phyloP scores from a whole-genome alignment of 352 stramenopile genomes.

The Globisporangium uncinulatum region DNA sequence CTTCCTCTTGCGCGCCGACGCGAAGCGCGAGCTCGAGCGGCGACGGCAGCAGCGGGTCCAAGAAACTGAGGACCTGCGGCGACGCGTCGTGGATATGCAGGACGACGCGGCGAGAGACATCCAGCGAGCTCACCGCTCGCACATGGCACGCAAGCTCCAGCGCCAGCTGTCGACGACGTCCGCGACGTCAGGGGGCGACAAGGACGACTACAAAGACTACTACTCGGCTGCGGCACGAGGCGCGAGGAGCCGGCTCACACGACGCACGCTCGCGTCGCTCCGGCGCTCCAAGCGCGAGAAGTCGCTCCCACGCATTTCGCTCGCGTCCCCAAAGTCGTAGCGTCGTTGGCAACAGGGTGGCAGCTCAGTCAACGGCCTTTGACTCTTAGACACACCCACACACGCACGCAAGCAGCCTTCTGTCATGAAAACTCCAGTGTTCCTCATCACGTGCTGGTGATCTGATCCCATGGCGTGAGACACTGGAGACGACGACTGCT shows the following conservation, averaged over 20 bases:
- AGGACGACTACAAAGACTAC: conserved; percentile 23
- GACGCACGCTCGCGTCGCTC: conserved; percentile 21
- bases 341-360: background rate
- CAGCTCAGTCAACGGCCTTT: background rate
- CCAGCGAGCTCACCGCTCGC: conserved; percentile 34
- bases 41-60: conserved; percentile 18
- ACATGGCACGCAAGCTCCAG: conserved; percentile 28
- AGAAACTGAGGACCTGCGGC: conserved; percentile 18
- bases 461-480: too few species aligned
- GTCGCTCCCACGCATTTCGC: conserved; percentile 22
- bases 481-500: too few species aligned
- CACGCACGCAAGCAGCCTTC: too few species aligned
- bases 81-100: conserved; percentile 10
- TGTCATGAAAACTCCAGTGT: too few species aligned
- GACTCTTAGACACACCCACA: too few species aligned
- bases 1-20: conserved; percentile 26
- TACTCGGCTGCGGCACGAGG: conserved; percentile 11
- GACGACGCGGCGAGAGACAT: conserved; percentile 31
- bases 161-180: conserved; percentile 28
- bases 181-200: conserved; percentile 15
- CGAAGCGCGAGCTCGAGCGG: conserved; percentile 23
- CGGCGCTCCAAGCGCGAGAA: conserved; percentile 36
- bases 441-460: too few species aligned
- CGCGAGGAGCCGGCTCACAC: conserved; percentile 10
- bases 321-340: conserved; percentile 6